phyloP scores from a whole-genome alignment of 805 yeast genomes.

The Priceomyces melissophilus region DNA sequence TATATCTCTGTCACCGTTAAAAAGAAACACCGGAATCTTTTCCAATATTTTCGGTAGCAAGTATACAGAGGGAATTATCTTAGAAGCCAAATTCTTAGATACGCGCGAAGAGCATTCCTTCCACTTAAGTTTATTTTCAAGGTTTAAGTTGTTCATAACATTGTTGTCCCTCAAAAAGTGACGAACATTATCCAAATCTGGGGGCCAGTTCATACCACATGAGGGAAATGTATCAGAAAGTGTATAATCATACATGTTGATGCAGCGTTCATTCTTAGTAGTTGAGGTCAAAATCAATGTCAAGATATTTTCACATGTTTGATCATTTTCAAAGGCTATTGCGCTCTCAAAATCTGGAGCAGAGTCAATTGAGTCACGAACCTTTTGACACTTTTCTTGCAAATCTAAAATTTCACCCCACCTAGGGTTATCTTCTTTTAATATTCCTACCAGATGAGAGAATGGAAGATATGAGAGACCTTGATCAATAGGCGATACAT shows the following conservation, averaged over 20 bases:
- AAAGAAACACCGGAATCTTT: conserved; percentile 61
- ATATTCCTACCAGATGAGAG: conserved; percentile 54
- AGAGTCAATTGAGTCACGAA: conserved; percentile 30
- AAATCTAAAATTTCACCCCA: conserved; percentile 42
- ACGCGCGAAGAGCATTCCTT: conserved; percentile 72
- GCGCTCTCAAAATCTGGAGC: conserved; percentile 15
- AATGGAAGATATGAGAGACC: conserved; percentile 77
- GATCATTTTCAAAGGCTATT: conserved; percentile 19
- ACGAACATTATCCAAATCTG: conserved; percentile 46
- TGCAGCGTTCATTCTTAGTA: conserved; percentile 51
- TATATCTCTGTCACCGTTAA: conserved; percentile 85
- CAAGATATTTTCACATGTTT: conserved; percentile 49
- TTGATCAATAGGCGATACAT: conserved; percentile 88
- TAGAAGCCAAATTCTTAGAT: conserved; percentile 47
- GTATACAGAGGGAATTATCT: conserved; percentile 53
- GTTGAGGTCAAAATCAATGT: conserved; percentile 34
- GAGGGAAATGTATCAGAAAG: conserved; percentile 71
- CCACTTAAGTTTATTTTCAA: conserved; percentile 53
- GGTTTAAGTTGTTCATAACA: conserved; percentile 52
- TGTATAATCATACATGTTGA: conserved; percentile 80
- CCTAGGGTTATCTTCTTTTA: conserved; percentile 38
- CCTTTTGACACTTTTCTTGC: conserved; percentile 61
- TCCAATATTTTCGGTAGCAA: conserved; percentile 65
- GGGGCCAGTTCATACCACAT: conserved; percentile 95
- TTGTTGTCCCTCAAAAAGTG: conserved; percentile 46